A percentile compares a stretch with the other conserved stretches of the same genome.
Evolutionary conservation across 2,329 filamentous ascomycete genomes (phyloP).

Genomic region (Leptographium radiaticola): DNA sequence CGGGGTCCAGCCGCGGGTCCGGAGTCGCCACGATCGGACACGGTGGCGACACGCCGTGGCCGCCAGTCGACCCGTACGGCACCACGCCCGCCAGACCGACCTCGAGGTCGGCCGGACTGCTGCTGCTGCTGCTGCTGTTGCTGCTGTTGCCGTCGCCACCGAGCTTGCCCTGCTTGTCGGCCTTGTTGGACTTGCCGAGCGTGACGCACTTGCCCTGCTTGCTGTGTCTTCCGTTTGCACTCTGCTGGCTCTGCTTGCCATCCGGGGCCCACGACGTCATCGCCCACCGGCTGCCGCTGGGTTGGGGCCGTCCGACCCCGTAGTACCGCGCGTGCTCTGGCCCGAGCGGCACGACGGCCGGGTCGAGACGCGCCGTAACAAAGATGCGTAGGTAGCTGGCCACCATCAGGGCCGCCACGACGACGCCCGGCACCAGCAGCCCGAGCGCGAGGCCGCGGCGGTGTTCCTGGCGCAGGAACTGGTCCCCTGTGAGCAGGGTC

Average conservation of each 20-base stretch:
- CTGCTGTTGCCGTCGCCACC: background rate
- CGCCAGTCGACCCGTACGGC: background rate
- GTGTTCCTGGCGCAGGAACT: slow-evolving; percentile 42
- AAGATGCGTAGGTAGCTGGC: slow-evolving; percentile 60
- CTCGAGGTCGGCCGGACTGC: slow-evolving; percentile 13
- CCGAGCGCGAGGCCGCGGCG: slow-evolving; percentile 47
- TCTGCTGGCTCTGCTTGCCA: too few species aligned
- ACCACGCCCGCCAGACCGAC: slow-evolving; percentile 4
- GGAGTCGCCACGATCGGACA: background rate
- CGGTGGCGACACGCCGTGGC: background rate
- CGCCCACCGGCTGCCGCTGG: background rate
- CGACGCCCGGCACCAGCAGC: slow-evolving; percentile 53
- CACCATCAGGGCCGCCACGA: slow-evolving; percentile 56
- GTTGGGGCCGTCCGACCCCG: background rate
- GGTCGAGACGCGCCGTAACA: slow-evolving; percentile 52
- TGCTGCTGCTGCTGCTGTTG: background rate
- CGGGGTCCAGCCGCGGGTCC: slow-evolving; percentile 34
- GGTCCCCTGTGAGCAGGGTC: slow-evolving; percentile 43
- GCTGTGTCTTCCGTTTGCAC: too few species aligned
- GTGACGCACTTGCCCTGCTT: too few species aligned
- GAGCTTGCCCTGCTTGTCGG: background rate
- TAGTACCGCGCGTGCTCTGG: slow-evolving; percentile 17
- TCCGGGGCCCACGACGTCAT: too few species aligned
- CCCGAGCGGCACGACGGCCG: slow-evolving; percentile 62
- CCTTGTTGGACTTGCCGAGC: background rate